These are phyloP conservation scores for Incumbomyces delicatus DNA, from an alignment of 2,329 filamentous ascomycete species.

Conservation along the genomic window DNA sequence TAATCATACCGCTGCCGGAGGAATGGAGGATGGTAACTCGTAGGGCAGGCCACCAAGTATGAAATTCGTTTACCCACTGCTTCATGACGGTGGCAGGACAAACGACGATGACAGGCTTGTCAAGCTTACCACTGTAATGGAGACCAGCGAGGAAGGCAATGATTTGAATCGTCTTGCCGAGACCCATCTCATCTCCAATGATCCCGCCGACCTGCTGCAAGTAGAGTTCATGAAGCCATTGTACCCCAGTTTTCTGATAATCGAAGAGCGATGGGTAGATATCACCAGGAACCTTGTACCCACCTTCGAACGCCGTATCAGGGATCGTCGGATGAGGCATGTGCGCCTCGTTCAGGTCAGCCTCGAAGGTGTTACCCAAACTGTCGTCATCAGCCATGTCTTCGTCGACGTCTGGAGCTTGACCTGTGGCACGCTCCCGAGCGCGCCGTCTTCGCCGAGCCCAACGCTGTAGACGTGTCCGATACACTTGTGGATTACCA, in stretches of 20 bases:
- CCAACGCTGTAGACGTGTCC: conserved; percentile 67
- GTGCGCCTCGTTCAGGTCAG: conserved; percentile 58
- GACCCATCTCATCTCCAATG: conserved; percentile 93
- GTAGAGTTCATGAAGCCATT: conserved; percentile 92
- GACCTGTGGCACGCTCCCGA: conserved; percentile 36
- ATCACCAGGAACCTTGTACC: conserved; percentile 76
- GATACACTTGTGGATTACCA: conserved; percentile 75
- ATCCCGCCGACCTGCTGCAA: conserved; percentile 86
- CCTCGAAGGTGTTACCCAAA: conserved; percentile 8
- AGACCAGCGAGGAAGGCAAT: conserved; percentile 80
- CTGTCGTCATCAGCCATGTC: conserved; percentile 34
- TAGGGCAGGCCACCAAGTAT: conserved; percentile 98
- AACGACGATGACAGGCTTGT: conserved; percentile 79
- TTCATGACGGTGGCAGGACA: conserved; percentile 89
- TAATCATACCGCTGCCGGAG: conserved; percentile 92
- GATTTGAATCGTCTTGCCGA: conserved; percentile 85
- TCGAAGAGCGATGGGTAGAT: conserved; percentile 88
- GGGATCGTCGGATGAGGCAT: conserved; percentile 74
- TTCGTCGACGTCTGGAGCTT: conserved; percentile 24
- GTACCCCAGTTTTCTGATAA: conserved; percentile 93
- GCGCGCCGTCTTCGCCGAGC: conserved; percentile 53
- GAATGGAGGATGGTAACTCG: conserved; percentile 91
- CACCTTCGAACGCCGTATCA: conserved; percentile 65
- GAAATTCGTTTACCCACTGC: conserved; percentile 98
- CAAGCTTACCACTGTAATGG: conserved; percentile 80